phyloP scores from a whole-genome alignment of 805 yeast species.

The Candida tammaniensis region DNA sequence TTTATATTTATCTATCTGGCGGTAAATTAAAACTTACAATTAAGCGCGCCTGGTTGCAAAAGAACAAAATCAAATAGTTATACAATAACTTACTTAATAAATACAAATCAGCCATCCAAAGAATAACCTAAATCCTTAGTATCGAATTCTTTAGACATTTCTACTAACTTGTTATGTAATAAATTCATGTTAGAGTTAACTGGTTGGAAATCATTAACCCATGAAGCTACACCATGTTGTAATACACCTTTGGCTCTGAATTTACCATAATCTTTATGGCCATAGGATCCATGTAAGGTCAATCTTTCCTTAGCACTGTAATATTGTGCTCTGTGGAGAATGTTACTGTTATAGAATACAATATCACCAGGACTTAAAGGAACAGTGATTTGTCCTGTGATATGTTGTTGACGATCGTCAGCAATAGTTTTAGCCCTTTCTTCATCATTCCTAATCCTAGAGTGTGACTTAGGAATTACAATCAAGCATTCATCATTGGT shows the following conservation, averaged over 20 bases:
- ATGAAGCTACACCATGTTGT: constrained; percentile 50
- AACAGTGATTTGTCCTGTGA: constrained; percentile 39
- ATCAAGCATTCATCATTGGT: constrained; percentile 46
- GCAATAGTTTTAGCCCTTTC: constrained; percentile 41
- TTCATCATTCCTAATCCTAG: constrained; percentile 41
- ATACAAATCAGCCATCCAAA: constrained; percentile 31
- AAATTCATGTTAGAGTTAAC: constrained; percentile 24
- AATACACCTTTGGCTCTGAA: constrained; percentile 49
- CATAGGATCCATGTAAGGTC: constrained; percentile 52
- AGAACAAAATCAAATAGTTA: too few relatives aligned
- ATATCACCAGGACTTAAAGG: constrained; percentile 48
- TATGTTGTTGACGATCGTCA: constrained; percentile 30
- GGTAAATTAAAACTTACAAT: too few relatives aligned
- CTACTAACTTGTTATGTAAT: constrained; percentile 27
- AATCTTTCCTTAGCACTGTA: constrained; percentile 35
- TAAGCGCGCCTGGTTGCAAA: too few relatives aligned
- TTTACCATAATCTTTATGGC: constrained; percentile 40
- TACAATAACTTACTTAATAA: too few relatives aligned
- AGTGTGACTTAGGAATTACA: constrained; percentile 48
- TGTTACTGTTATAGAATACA: constrained; percentile 49
- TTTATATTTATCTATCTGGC: too few relatives aligned
- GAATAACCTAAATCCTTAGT: constrained; percentile 36
- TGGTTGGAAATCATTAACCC: constrained; percentile 40
- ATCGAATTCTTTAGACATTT: constrained; percentile 27
- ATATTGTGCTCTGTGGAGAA: constrained; percentile 48